Evolutionary conservation across 495 filamentous ascomycete genomes (phyloP), one percentile per base, ranked within the genome.

Genomic region (Umbilicaria muhlenbergii): DNA sequence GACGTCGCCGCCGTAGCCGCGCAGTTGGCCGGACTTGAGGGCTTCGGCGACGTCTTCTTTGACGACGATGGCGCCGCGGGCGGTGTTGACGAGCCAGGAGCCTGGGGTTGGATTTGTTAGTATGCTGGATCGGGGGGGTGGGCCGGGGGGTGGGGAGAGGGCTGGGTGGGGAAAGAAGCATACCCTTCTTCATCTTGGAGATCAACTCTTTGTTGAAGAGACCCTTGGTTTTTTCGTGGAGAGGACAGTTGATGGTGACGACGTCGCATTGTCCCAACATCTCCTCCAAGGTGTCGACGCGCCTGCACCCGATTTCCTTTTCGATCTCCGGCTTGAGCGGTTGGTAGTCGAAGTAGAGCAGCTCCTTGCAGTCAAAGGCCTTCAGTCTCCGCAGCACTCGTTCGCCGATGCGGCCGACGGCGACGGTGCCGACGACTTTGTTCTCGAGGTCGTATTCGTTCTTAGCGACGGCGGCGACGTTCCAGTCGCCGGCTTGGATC

Each of bases 121-220:
- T 47, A 12, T 19, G 16, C 3, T 24, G 11, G 17, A 14, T 36
- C 21, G 33, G 31, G 15, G 5, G 16, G 45, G n/a, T n/a, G n/a
- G n/a, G n/a, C n/a, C n/a, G n/a, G n/a, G n/a, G n/a, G n/a, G n/a
- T n/a, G 10, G 40, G 41, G 31, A 15, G 38, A 21, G 11, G 39
- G 17, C 18, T 38, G 32, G 39, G 32, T 15, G 15, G 48, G 37
- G 16, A 38, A 41, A 21, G 13, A 21, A 16, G 53, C 71, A 58
- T 63, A 77, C 82, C 87, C 58, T 79, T 79, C 85, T 98, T 98
- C 91, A 98, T 98, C 83, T 95, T 95, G 55, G 81, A 74, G 56
- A 98, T 93, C 48, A 98, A 74, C n/a, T 95, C 86, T 82, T 96
- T 96, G 76, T 95, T 94, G 74, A 98, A 98, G 52, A 98, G 61